Percentiles rank a stretch among this genome's conserved stretches.
phyloP scores from a whole-genome alignment of 352 stramenopile species.

The Thalassiosira livingstoniorum region DNA sequence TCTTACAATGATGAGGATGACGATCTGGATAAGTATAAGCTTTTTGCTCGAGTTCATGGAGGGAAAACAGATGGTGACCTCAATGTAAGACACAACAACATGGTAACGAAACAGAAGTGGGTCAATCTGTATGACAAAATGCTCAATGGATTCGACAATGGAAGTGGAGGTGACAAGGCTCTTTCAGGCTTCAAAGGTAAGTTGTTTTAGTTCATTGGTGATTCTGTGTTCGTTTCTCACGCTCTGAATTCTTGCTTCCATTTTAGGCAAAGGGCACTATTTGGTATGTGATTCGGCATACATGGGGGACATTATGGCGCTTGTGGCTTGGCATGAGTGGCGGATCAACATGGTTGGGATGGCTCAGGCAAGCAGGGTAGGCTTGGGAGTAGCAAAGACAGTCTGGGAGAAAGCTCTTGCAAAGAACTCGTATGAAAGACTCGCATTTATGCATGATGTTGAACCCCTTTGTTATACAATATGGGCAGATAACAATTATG shows the following conservation, averaged over 20 bases:
- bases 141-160: slow-evolving; percentile 28
- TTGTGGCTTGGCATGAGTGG: slow-evolving; percentile 29
- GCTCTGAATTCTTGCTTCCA: no score
- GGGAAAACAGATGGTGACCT: slow-evolving; percentile 9
- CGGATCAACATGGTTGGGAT: slow-evolving; percentile 39
- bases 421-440: slow-evolving; percentile 6
- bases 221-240: no score
- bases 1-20: no score
- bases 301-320: slow-evolving; percentile 33
- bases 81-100: slow-evolving; percentile 11
- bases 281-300: slow-evolving; percentile 17
- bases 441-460: slow-evolving; percentile 21
- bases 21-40: slow-evolving; percentile 17
- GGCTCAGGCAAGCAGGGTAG: slow-evolving; percentile 2
- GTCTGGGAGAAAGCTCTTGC: slow-evolving; percentile 24
- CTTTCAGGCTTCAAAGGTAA: no score
- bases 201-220: no score
- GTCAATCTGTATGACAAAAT: slow-evolving; percentile 35
- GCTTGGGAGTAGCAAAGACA: neutral
- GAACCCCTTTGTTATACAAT: slow-evolving; percentile 19
- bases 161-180: no score
- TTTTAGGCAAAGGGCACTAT: neutral
- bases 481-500: slow-evolving; percentile 42
- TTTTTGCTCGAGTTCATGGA: slow-evolving; percentile 10
- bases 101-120: slow-evolving; percentile 23